Conservation (phyloP, 225 moss, liverwort and hornwort genomes). For the Lunularia cruciata region DNA sequence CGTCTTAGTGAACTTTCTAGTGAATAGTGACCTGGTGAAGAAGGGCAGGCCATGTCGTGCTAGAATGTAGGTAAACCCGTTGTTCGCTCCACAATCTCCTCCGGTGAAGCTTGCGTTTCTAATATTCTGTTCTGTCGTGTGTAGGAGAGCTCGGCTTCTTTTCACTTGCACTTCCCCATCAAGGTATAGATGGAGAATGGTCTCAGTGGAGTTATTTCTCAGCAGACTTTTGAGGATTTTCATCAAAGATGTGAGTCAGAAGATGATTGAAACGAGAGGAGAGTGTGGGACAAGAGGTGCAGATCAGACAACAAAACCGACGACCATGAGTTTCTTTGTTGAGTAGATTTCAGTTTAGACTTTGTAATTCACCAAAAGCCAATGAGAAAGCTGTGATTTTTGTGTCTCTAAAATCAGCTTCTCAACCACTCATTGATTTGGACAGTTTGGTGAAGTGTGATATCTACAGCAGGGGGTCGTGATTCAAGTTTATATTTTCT, state of each 20-base stretch:
- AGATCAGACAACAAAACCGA: not conserved
- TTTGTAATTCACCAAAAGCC: too few species aligned
- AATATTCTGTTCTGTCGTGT: too few species aligned
- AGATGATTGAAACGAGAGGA: constrained; percentile 1
- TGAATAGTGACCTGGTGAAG: too few species aligned
- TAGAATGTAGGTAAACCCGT: not conserved
- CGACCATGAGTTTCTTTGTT: not conserved
- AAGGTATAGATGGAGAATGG: constrained; percentile 13
- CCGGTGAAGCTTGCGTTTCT: not conserved
- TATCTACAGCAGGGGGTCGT: too few species aligned
- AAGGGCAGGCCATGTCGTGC: too few species aligned
- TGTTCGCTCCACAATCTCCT: not conserved
- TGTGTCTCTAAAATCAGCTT: too few species aligned
- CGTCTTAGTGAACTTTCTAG: not conserved
- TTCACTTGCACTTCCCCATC: constrained; percentile 6
- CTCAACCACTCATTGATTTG: too few species aligned
- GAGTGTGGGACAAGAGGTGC: constrained; percentile 3
- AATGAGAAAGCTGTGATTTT: too few species aligned
- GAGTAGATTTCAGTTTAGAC: not conserved
- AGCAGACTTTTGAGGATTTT: too few species aligned
- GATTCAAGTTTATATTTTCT: too few species aligned
- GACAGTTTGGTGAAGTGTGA: too few species aligned
- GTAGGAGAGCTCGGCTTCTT: not conserved
- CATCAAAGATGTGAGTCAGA: too few species aligned
- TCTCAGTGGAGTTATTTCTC: not conserved